Conservation (phyloP, 805 yeast genomes). For the Starmerella vitae region DNA sequence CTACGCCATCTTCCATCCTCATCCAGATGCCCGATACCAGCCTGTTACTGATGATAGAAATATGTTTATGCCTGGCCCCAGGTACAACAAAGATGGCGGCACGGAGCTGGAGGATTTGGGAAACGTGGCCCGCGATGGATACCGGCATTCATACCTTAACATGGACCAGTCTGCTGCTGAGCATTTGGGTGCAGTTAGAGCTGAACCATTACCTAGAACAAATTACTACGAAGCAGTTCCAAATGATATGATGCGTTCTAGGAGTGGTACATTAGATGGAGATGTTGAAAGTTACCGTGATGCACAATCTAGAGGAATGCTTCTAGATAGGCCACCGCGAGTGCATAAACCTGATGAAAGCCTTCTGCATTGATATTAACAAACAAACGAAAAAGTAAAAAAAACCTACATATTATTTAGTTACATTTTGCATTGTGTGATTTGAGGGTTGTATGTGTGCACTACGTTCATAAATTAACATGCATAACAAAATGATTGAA, state of each 20-base stretch:
- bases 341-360: slow-evolving; percentile 1
- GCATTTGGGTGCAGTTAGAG: neutral
- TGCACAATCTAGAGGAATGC: slow-evolving; percentile 11
- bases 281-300: slow-evolving; percentile 11
- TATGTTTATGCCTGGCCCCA: slow-evolving; percentile 50
- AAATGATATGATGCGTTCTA: neutral
- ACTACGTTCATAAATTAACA: no score
- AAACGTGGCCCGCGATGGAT: slow-evolving; percentile 33
- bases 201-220: neutral
- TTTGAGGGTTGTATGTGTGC: no score
- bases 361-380: no score
- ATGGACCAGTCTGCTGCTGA: slow-evolving; percentile 8
- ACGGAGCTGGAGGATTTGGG: slow-evolving; percentile 64
- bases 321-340: neutral
- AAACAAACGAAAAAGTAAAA: no score
- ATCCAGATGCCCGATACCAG: slow-evolving; percentile 90
- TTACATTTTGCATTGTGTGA: no score
- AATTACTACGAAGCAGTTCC: neutral
- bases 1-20: slow-evolving; percentile 69
- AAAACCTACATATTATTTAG: no score
- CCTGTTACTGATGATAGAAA: slow-evolving; percentile 95
- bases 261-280: slow-evolving; percentile 1
- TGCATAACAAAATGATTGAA: no score
- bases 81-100: slow-evolving; percentile 30
- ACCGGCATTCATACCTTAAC: slow-evolving; percentile 20